phyloP scores from a whole-genome alignment of 148 eudicot species.

The Persicaria maculosa region DNA sequence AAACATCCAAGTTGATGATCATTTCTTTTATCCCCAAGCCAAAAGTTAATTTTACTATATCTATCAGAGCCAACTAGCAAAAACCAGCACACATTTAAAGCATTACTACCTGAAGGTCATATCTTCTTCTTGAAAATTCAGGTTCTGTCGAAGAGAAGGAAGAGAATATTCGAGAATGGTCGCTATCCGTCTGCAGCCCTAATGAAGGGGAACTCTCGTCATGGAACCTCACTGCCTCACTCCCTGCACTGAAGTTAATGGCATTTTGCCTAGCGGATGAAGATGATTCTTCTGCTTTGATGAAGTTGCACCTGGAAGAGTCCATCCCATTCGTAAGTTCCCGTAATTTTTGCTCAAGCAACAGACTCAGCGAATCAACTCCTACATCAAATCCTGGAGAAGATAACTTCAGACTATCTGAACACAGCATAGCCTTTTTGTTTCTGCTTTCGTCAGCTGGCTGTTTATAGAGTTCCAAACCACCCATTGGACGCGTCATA shows the following conservation, averaged over 20 bases:
- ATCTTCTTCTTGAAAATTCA: conserved; percentile 26
- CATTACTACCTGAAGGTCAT: conserved; percentile 42
- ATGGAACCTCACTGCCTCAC: conserved; percentile 17
- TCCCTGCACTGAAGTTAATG: conserved; percentile 24
- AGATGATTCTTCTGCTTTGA: conserved; percentile 23
- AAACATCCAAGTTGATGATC: neutral
- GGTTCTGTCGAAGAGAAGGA: conserved; percentile 26
- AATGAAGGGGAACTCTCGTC: conserved; percentile 21
- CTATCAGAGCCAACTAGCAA: neutral
- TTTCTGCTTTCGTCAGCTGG: conserved; percentile 24
- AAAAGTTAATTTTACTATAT: neutral
- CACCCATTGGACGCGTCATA: conserved; percentile 38
- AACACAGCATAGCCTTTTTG: conserved; percentile 24
- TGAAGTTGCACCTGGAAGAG: conserved; percentile 24
- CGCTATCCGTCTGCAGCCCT: conserved; percentile 16
- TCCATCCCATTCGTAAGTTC: conserved; percentile 50
- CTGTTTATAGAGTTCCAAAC: conserved; percentile 24
- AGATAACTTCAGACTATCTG: conserved; percentile 40
- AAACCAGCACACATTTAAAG: neutral
- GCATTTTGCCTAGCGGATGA: conserved; percentile 30
- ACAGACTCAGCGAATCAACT: conserved; percentile 63
- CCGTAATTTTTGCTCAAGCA: conserved; percentile 73
- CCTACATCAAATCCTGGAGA: conserved; percentile 40
- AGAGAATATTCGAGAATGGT: conserved; percentile 22
- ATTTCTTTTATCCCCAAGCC: neutral